Base-by-base conservation (phyloP, 192 early-diverging fungal genomes). In the Paraglomus brasilianum region DNA sequence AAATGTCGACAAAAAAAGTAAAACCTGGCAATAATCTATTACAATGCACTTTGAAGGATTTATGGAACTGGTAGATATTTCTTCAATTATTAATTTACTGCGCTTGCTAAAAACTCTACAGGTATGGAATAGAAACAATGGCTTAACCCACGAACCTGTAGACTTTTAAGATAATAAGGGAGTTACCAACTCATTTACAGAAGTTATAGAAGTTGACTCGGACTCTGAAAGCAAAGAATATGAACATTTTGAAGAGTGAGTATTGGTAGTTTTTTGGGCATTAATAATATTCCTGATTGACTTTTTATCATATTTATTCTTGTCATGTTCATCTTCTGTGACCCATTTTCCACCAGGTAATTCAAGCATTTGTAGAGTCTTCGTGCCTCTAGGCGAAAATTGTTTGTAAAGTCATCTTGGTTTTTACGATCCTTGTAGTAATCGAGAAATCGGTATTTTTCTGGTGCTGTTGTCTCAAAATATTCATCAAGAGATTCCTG, bases 301-400 rank as follows among this genome's bases (percentile, higher is more conserved):
- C n/a, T n/a, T n/a, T n/a, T n/a, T n/a, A n/a, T n/a, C n/a, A n/a
- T n/a, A n/a, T n/a, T n/a, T n/a, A n/a, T n/a, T n/a, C 51, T 52
- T 52, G 6, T 52, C 51, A 52, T 22, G n/a, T 52, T 52, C 24
- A 52, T 8, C 51, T 52, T 52, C 17, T 52, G n/a, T n/a, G 59
- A 61, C 11, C 59, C 59, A 57, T 19, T 15, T 61, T 61, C 59
- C 42, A 61, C 42, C 59, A 61, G 42, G 40, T 61, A 61, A 8
- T 45, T 17, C 59, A 61, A 45, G 59, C 42, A 61, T 0, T 61
- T 61, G 38, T 45, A 14, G 43, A 61, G 43, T 61, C 59, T 61
- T 61, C 7, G 59, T 61, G 59, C 42, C 59, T 61, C 59, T 22
- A 61, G 40, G 40, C 59, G 21, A 61, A 61, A 61, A 61, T 61